Evolutionary conservation across 306 rosid genomes (phyloP).

Genomic region (Acacia confusa): DNA sequence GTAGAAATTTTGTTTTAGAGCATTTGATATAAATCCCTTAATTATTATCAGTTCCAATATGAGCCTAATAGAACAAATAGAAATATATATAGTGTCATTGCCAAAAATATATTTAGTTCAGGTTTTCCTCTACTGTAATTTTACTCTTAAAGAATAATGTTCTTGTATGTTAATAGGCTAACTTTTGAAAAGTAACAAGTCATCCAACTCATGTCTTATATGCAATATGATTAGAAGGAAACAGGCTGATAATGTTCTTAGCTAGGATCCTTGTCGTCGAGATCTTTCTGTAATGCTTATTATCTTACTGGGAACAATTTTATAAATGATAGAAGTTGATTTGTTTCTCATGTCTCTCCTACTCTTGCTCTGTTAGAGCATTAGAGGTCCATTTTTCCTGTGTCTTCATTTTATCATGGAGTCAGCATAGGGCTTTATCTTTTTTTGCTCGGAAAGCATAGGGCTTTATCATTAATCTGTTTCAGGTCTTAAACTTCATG

Average conservation of each 20-base stretch:
- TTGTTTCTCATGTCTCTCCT: neutral
- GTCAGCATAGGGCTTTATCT: slow-evolving; percentile 21
- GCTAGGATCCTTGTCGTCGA: neutral
- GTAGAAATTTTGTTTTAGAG: neutral
- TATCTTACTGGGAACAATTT: neutral
- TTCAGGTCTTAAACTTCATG: slow-evolving; percentile 90
- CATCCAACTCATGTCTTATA: neutral
- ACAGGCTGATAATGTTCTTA: neutral
- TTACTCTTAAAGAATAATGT: neutral
- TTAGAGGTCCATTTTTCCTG: neutral
- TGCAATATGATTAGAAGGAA: neutral
- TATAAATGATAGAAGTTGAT: neutral
- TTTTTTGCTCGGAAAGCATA: no score
- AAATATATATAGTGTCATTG: neutral
- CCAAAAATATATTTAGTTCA: neutral
- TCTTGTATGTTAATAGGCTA: neutral
- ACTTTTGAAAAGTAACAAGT: neutral
- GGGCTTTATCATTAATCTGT: slow-evolving; percentile 33
- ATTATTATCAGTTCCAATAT: neutral
- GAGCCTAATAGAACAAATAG: neutral
- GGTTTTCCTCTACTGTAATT: neutral
- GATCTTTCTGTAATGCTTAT: neutral
- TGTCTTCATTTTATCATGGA: neutral
- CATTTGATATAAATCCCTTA: neutral
- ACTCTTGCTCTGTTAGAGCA: neutral